Evolutionary conservation across 495 filamentous ascomycete species (phyloP).

Genomic region (Penicillium arizonense): DNA sequence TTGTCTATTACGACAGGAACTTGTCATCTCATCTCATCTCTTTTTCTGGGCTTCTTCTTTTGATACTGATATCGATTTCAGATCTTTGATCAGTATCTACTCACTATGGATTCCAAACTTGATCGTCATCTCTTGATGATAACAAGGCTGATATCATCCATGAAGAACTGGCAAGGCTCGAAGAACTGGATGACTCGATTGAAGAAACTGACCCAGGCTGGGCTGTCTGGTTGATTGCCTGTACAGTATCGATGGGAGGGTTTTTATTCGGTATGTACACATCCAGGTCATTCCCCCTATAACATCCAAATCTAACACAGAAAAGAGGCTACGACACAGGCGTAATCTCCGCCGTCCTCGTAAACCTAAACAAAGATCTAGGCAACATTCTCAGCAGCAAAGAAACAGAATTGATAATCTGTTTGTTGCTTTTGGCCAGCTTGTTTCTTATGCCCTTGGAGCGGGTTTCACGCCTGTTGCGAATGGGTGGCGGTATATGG

Average conservation of each 20-base stretch:
- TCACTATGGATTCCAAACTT: too few species aligned
- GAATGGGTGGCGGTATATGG: constrained; percentile 51
- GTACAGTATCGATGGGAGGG: constrained; percentile 16
- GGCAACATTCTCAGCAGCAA: constrained; percentile 14
- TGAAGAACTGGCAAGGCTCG: too few species aligned
- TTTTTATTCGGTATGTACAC: constrained; percentile 12
- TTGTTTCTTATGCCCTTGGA: constrained; percentile 50
- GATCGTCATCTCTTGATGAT: too few species aligned
- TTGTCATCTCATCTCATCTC: too few species aligned
- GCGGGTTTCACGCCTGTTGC: constrained; percentile 47
- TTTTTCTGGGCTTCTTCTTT: too few species aligned
- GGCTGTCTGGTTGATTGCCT: constrained; percentile 14
- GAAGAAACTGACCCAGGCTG: too few species aligned
- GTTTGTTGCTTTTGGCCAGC: constrained; percentile 51
- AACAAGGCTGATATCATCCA: too few species aligned
- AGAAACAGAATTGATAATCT: constrained; percentile 44
- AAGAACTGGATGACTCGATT: too few species aligned
- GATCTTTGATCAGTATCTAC: too few species aligned
- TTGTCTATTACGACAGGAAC: too few species aligned
- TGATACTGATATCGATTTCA: too few species aligned
- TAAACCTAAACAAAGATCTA: constrained; percentile 10
- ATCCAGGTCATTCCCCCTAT: background rate
- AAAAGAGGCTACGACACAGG: constrained; percentile 18
- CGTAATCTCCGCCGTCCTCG: constrained; percentile 18
- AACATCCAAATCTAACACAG: background rate